phyloP scores from a whole-genome alignment of 139 green algal species.

The Mesotaenium endlicherianum region DNA sequence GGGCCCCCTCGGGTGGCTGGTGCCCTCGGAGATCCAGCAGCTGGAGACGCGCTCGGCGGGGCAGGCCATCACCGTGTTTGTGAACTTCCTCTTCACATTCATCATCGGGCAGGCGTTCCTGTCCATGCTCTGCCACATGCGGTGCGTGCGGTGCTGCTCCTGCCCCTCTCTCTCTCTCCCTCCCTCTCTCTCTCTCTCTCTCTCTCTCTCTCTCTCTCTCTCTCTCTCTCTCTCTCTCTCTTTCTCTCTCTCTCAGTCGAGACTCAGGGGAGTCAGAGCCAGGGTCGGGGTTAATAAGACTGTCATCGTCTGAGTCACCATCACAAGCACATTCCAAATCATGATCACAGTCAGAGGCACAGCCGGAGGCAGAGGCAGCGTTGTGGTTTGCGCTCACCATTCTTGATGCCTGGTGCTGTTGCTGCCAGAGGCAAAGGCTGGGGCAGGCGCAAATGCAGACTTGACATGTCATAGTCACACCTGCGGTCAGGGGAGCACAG shows the following conservation, averaged over 20 bases:
- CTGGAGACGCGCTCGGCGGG: constrained; percentile 40
- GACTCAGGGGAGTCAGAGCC: background rate
- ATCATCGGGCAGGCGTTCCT: constrained; percentile 46
- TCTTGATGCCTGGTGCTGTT: too few relatives aligned
- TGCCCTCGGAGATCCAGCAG: constrained; percentile 49
- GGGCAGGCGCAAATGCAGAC: background rate
- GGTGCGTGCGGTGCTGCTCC: background rate
- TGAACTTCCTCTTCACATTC: constrained; percentile 51
- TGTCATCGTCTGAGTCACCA: background rate
- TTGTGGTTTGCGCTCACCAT: background rate
- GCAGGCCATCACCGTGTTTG: constrained; percentile 35
- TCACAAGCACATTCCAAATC: background rate
- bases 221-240: background rate
- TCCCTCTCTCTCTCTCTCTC: constrained; percentile 8
- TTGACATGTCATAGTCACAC: background rate
- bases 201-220: background rate
- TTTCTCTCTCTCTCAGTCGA: background rate
- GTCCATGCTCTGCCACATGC: constrained; percentile 45
- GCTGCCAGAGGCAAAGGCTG: background rate
- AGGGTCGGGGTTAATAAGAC: background rate
- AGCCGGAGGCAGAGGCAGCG: background rate
- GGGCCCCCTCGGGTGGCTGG: constrained; percentile 67
- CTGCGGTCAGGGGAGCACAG: too few relatives aligned
- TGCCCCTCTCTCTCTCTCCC: background rate
- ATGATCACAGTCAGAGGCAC: background rate